Base-by-base conservation (phyloP, 768 basidiomycete species). In the Sistotremastrum suecicum region DNA sequence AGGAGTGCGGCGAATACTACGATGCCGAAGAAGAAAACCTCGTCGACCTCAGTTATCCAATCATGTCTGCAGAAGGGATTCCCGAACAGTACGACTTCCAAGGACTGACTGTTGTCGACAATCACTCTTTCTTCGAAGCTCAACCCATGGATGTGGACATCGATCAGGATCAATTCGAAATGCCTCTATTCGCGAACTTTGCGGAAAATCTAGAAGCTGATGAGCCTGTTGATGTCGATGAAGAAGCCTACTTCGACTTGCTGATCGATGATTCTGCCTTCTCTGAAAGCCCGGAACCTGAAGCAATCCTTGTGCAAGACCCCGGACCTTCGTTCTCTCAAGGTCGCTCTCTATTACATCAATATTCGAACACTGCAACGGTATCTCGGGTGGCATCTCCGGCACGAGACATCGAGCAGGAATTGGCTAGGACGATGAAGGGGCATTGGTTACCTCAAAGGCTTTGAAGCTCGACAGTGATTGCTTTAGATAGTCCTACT, bases 401-500 rank as follows among this genome's bases (percentile, higher is more conserved):
- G 35, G 50, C 74, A 28, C 60, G 65, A 11, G 58, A 58, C n/a
- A 73, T 66, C 5, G 83, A 85, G 59, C 66, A 64, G 42, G 77
- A 80, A 56, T 81, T 85, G 5, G 80, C 69, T 8, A 71, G 61
- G 46, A 58, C 53, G 41, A 56, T 85, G 50, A 70, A 62, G 43
- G 68, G 66, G 30, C 81, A 86, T 55, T 86, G 83, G 83, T 62
- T 68, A 29, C 83, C 78, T 0, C 73, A 78, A 46, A 71, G 64
- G 48, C 61, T 75, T 37, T 82, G 61, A 58, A 56, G 20, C 20
- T 20, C 20, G 20, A 20, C 20, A 20, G 20, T 20, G 20, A 20
- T 20, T 20, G 20, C 20, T 20, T 20, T 20, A 20, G 20, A 20
- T 20, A 20, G 20, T 20, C 20, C 20, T 20, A 20, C 20, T 20